Percentiles rank a stretch among this genome's conserved stretches.
These are phyloP conservation scores for Globisporangium paroecandrum DNA, from an alignment of 352 stramenopile species.

Conservation along the genomic window DNA sequence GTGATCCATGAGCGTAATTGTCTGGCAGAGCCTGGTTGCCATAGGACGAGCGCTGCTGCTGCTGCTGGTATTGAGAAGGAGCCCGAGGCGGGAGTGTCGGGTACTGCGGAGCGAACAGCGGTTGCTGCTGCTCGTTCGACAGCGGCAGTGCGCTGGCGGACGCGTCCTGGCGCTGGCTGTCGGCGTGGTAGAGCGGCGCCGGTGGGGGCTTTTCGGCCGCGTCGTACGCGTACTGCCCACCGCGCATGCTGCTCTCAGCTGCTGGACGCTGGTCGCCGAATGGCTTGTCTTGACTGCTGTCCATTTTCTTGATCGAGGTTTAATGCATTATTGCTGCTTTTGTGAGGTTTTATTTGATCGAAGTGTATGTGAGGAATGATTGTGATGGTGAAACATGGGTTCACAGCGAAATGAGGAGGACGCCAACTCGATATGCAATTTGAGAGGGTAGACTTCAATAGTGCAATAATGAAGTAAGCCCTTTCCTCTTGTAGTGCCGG, in stretches of 20 bases:
- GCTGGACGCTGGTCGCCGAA: neutral
- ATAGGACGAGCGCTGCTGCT: neutral
- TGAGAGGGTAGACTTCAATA: neutral
- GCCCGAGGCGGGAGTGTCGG: neutral
- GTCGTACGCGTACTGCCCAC: slow-evolving; percentile 4
- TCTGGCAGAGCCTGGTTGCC: slow-evolving; percentile 1
- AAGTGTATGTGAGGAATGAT: neutral
- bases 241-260: neutral
- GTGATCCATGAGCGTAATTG: slow-evolving; percentile 1
- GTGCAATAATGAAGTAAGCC: neutral
- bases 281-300: neutral
- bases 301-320: neutral
- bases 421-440: neutral
- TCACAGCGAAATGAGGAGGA: neutral
- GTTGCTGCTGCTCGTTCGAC: neutral
- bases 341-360: neutral
- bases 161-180: neutral
- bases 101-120: neutral
- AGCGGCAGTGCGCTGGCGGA: slow-evolving; percentile 2
- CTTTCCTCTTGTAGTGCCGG: neutral
- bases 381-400: neutral
- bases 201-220: slow-evolving; percentile 4
- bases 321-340: neutral
- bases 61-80: neutral
- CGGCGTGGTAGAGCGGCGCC: neutral